Percentiles rank a stretch among this genome's conserved stretches.
Evolutionary conservation across 768 basidiomycete genomes (phyloP).

Genomic region (Suillus placidus): DNA sequence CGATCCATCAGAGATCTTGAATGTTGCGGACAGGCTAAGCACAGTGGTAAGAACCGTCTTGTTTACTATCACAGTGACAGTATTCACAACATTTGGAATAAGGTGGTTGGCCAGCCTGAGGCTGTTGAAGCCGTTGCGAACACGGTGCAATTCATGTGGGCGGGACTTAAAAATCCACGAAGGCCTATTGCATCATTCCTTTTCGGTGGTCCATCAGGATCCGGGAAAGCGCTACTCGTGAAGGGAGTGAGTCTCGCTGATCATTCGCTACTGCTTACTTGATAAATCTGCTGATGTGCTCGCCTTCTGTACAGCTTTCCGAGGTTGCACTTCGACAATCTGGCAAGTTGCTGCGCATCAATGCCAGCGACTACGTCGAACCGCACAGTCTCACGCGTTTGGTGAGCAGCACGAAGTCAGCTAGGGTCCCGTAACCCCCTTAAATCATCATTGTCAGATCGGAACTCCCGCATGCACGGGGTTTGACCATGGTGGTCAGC

Average conservation of each 20-base stretch:
- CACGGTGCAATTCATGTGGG: slow-evolving; percentile 47
- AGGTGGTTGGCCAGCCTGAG: slow-evolving; percentile 38
- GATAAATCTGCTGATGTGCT: neutral
- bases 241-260: slow-evolving; percentile 34
- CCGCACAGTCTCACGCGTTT: slow-evolving; percentile 46
- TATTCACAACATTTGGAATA: neutral
- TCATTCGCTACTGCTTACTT: neutral
- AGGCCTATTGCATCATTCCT: slow-evolving; percentile 50
- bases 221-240: slow-evolving; percentile 43
- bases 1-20: slow-evolving; percentile 1
- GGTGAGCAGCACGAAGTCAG: neutral
- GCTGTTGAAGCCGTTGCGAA: slow-evolving; percentile 49
- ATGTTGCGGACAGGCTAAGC: slow-evolving; percentile 3
- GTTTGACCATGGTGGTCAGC: slow-evolving; percentile 44
- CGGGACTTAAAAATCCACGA: slow-evolving; percentile 45
- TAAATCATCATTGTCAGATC: slow-evolving; percentile 22
- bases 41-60: slow-evolving; percentile 4
- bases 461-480: slow-evolving; percentile 40
- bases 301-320: slow-evolving; percentile 32
- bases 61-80: neutral
- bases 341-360: slow-evolving; percentile 44
- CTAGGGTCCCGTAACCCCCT: neutral
- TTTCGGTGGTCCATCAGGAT: slow-evolving; percentile 42
- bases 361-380: slow-evolving; percentile 47
- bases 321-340: slow-evolving; percentile 46